Base-by-base conservation (phyloP, 2,329 filamentous ascomycete genomes). In the Ceratocystis colombiana region DNA sequence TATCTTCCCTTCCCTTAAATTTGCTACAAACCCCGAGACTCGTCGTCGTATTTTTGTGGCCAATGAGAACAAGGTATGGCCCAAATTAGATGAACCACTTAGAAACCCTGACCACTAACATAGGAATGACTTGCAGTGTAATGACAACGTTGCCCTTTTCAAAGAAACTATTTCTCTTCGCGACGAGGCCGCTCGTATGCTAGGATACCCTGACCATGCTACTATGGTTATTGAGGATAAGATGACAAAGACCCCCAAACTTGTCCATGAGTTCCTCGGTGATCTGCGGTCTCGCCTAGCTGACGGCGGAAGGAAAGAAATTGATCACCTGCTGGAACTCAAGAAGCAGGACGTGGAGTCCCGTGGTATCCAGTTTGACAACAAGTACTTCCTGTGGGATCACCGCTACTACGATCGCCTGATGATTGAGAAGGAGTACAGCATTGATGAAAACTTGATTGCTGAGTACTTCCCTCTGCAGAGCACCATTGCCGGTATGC, bases 401-500 rank as follows among this genome's bases (percentile, higher is more conserved):
- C 82, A 88, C 72, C 81, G 88, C 53, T 94, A 85, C 76, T 94
- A 93, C 75, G 87, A 90, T 70, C 85, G 88, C 5, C 78, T 92
- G 73, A 87, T 91, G 83, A 83, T 91, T 48, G 88, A 93, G 77
- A 83, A 88, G 73, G 87, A 93, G 72, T 93, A 86, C 74, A 86
- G 84, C 71, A 86, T 94, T 59, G 88, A 93, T 69, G 88, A 93
- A 74, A 84, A 86, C 71, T 84, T 86, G 73, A 89, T 94, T 71
- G 85, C 89, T 8, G 88, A 94, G 75, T 94, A 92, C 76, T 94
- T 94, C 77, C 89, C 90, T 3, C 80, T 93, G 5, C 80, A 85
- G 68, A 82, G 84, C 15, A 90, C 88, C 0, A 86, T 94, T 63
- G 80, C 81, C 33, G 87, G 85, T 66, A 93, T 95, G 89, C 79